A percentile compares a stretch with the other conserved stretches of the same genome.
Evolutionary conservation across 2,329 filamentous ascomycete genomes (phyloP).

Genomic region (Trichoderma aggressivum): DNA sequence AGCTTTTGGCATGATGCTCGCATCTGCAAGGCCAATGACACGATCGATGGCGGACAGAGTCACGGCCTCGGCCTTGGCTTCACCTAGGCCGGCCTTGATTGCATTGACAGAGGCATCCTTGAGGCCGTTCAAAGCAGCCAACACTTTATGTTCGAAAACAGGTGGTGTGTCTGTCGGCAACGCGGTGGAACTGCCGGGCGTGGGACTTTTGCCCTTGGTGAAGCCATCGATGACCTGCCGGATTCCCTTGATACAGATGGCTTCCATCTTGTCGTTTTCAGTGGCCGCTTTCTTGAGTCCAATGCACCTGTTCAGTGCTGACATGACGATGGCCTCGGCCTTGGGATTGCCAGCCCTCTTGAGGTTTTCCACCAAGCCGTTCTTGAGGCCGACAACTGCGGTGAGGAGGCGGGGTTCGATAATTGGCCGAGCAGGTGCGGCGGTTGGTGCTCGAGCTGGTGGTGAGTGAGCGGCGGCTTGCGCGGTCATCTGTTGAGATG

Average conservation of each 20-base stretch:
- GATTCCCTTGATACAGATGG: slow-evolving; percentile 44
- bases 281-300: slow-evolving; percentile 45
- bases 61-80: slow-evolving; percentile 43
- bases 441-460: slow-evolving; percentile 27
- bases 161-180: slow-evolving; percentile 25
- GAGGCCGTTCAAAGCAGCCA: slow-evolving; percentile 43
- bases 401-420: slow-evolving; percentile 44
- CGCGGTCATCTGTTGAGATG: slow-evolving; percentile 18
- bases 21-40: slow-evolving; percentile 46
- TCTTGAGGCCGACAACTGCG: slow-evolving; percentile 45
- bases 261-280: slow-evolving; percentile 46
- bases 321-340: slow-evolving; percentile 49
- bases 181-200: slow-evolving; percentile 29
- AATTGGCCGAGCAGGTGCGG: slow-evolving; percentile 33
- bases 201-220: slow-evolving; percentile 35
- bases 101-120: slow-evolving; percentile 45
- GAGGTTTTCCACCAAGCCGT: slow-evolving; percentile 45
- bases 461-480: slow-evolving; percentile 26
- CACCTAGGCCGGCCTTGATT: slow-evolving; percentile 40
- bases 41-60: slow-evolving; percentile 50
- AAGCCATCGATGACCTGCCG: slow-evolving; percentile 44
- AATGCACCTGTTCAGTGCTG: slow-evolving; percentile 50
- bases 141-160: slow-evolving; percentile 40
- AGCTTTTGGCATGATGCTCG: slow-evolving; percentile 38
- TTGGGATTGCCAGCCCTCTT: slow-evolving; percentile 41